Conservation (phyloP, 768 basidiomycete genomes). For the Suillus sp. region DNA sequence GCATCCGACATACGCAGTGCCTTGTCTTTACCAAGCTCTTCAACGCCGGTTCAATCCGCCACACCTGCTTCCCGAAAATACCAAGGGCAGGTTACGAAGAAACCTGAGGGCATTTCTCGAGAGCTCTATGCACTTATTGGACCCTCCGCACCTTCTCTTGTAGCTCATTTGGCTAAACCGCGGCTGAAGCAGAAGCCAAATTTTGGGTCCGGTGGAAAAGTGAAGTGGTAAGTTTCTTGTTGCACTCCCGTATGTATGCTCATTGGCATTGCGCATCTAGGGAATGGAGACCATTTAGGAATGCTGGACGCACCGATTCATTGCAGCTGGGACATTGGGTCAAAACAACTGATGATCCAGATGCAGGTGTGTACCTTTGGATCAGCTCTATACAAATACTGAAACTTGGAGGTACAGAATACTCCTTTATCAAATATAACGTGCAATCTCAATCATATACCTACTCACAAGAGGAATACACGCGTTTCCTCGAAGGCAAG, state of each 20-base stretch:
- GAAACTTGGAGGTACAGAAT: constrained; percentile 47
- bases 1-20: constrained; percentile 86
- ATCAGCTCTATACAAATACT: background rate
- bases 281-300: constrained; percentile 77
- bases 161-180: constrained; percentile 76
- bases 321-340: constrained; percentile 85
- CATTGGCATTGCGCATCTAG: constrained; percentile 39
- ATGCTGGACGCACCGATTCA: constrained; percentile 65
- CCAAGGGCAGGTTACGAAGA: constrained; percentile 44
- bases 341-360: constrained; percentile 57
- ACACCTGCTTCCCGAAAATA: constrained; percentile 53
- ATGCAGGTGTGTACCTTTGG: constrained; percentile 47
- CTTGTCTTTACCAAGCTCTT: constrained; percentile 59
- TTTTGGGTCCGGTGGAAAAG: constrained; percentile 58
- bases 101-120: constrained; percentile 89
- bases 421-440: constrained; percentile 85
- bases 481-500: constrained; percentile 72
- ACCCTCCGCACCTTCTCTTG: constrained; percentile 85
- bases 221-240: constrained; percentile 63
- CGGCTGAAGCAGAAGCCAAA: constrained; percentile 87
- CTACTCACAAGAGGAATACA: constrained; percentile 89
- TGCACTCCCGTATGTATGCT: background rate
- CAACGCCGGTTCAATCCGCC: constrained; percentile 41
- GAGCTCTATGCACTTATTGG: constrained; percentile 95
- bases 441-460: constrained; percentile 61